Percentiles rank a stretch among this genome's conserved stretches.
These are phyloP conservation scores for Colletotrichum higginsianum DNA, from an alignment of 2,329 filamentous ascomycete species.

Conservation along the genomic window DNA sequence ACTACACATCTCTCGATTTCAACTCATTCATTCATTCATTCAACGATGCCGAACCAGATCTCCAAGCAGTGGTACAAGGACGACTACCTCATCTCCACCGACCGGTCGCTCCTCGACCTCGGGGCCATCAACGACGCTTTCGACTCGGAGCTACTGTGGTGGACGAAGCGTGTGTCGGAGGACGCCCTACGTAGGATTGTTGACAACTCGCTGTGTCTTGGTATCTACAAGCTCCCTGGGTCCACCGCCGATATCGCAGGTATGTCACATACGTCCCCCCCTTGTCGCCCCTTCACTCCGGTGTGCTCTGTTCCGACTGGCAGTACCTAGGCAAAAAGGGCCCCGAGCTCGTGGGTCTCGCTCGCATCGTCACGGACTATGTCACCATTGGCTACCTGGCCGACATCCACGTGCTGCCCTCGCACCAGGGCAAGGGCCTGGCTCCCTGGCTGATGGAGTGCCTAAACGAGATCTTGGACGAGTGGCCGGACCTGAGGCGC, in stretches of 20 bases:
- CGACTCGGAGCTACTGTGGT: slow-evolving; percentile 71
- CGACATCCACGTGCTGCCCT: slow-evolving; percentile 75
- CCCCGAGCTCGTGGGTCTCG: slow-evolving; percentile 57
- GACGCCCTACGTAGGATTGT: slow-evolving; percentile 66
- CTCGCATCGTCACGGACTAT: slow-evolving; percentile 47
- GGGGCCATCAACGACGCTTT: slow-evolving; percentile 70
- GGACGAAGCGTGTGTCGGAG: slow-evolving; percentile 68
- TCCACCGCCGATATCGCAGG: slow-evolving; percentile 53
- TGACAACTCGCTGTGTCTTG: slow-evolving; percentile 72
- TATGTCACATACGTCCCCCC: slow-evolving; percentile 35
- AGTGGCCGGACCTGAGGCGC: slow-evolving; percentile 73
- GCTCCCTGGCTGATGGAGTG: slow-evolving; percentile 76
- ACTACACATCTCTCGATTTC: slow-evolving; percentile 9
- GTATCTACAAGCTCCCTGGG: slow-evolving; percentile 63
- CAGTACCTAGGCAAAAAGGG: slow-evolving; percentile 41
- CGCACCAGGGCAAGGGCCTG: slow-evolving; percentile 73
- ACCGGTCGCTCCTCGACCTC: slow-evolving; percentile 68
- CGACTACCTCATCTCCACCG: slow-evolving; percentile 73
- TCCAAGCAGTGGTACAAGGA: slow-evolving; percentile 64
- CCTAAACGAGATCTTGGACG: slow-evolving; percentile 68
- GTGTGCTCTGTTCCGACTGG: background rate
- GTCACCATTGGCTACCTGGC: slow-evolving; percentile 57
- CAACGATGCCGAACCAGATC: slow-evolving; percentile 40
- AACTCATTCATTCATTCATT: background rate
- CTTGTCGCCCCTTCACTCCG: background rate